Percentiles rank a stretch among this genome's conserved stretches.
Evolutionary conservation across 2,329 filamentous ascomycete species (phyloP).

Genomic region (Trichoderma sp.): DNA sequence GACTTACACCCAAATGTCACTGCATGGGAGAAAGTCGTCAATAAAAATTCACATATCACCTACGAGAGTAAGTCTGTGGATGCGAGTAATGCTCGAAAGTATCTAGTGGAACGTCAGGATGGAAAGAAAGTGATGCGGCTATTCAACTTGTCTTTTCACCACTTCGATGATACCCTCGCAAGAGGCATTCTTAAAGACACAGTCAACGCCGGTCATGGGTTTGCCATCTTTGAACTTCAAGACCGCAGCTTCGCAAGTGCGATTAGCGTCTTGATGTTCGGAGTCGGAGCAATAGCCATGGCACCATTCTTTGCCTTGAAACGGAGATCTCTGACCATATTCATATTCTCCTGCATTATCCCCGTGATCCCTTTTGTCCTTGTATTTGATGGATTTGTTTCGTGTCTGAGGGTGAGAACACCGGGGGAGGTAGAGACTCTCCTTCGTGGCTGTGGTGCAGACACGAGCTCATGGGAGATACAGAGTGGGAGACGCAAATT

Average conservation of each 20-base stretch:
- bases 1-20: constrained; percentile 65
- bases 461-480: constrained; percentile 50
- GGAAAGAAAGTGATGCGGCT: constrained; percentile 63
- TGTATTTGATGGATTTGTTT: constrained; percentile 69
- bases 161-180: constrained; percentile 56
- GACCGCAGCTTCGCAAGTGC: constrained; percentile 60
- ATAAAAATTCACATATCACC: constrained; percentile 55
- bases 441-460: constrained; percentile 53
- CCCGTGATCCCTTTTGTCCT: constrained; percentile 69
- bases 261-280: constrained; percentile 53
- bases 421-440: constrained; percentile 64
- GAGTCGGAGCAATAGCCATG: constrained; percentile 51
- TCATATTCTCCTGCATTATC: constrained; percentile 41
- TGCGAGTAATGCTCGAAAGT: constrained; percentile 59
- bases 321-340: constrained; percentile 52
- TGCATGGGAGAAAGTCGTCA: constrained; percentile 58
- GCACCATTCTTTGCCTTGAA: constrained; percentile 57
- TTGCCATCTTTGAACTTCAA: constrained; percentile 76
- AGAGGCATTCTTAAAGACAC: constrained; percentile 63
- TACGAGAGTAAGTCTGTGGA: constrained; percentile 65
- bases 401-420: constrained; percentile 66
- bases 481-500: constrained; percentile 49
- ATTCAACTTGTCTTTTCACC: constrained; percentile 76
- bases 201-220: constrained; percentile 63
- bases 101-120: constrained; percentile 43